Percentiles rank a stretch among this genome's conserved stretches.
phyloP scores from a whole-genome alignment of 176 grass and related monocot genomes.

The Rhipidocladum racemiflorum region DNA sequence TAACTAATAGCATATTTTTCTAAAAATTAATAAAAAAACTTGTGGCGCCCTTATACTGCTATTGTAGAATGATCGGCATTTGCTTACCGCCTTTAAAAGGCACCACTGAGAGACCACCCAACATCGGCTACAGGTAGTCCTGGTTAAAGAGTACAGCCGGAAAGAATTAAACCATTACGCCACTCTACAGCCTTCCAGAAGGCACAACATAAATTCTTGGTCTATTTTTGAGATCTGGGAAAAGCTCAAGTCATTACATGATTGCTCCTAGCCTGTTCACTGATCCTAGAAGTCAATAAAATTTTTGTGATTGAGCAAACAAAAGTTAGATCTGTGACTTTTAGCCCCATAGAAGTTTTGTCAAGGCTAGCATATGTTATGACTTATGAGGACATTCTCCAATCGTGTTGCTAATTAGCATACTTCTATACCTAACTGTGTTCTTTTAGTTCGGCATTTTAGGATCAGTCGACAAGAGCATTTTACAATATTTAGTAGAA shows the following conservation, averaged over 20 bases:
- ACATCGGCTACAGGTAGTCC: no score
- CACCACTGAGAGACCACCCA: no score
- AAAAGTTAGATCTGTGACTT: not conserved
- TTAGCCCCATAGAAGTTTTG: not conserved
- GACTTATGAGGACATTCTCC: not conserved
- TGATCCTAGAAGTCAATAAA: not conserved
- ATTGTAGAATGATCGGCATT: no score
- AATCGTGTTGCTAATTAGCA: not conserved
- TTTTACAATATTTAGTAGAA: conserved; percentile 9
- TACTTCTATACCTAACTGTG: not conserved
- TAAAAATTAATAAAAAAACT: not conserved
- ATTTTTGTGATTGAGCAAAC: not conserved
- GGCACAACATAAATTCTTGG: not conserved
- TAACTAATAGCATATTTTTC: not conserved
- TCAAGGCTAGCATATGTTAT: conserved; percentile 1
- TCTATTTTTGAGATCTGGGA: not conserved
- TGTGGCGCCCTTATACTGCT: no score
- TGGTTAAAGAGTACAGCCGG: no score
- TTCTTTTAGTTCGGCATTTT: conserved; percentile 24
- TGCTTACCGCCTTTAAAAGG: no score
- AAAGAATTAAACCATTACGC: no score
- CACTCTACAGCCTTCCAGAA: no score
- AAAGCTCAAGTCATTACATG: not conserved
- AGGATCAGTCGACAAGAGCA: not conserved
- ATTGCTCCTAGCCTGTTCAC: not conserved